Conservation (phyloP, 257 asterid species). For the Nicotiana tabacum region DNA sequence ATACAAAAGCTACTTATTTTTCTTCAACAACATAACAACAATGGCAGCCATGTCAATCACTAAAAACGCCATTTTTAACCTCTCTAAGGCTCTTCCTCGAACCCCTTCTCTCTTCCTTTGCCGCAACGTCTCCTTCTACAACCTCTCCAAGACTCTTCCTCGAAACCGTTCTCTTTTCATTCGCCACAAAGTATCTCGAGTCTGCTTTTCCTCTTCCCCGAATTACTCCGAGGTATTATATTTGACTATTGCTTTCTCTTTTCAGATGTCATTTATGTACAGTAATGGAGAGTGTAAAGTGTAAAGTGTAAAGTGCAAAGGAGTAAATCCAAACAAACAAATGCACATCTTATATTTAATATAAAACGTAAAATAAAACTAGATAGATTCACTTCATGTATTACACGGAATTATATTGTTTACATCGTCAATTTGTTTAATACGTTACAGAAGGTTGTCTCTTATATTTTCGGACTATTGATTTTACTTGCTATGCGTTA, state of each 20-base stretch:
- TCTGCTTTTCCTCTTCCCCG: slow-evolving; percentile 60
- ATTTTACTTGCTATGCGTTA: too few relatives aligned
- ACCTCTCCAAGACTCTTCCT: slow-evolving; percentile 36
- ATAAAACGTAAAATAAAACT: background rate
- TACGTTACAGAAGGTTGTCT: background rate
- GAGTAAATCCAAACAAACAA: background rate
- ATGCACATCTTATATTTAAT: background rate
- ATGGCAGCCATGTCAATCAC: slow-evolving; percentile 51
- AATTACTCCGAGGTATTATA: slow-evolving; percentile 38
- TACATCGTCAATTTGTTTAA: background rate
- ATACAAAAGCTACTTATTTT: background rate
- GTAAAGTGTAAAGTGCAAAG: background rate
- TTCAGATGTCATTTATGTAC: background rate
- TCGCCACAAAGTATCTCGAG: slow-evolving; percentile 41
- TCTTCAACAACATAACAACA: background rate
- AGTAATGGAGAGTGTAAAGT: background rate
- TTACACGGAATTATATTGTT: too few relatives aligned
- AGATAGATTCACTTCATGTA: background rate
- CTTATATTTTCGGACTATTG: background rate
- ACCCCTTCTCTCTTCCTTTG: slow-evolving; percentile 22
- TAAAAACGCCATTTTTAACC: slow-evolving; percentile 29
- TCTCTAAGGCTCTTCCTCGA: slow-evolving; percentile 40
- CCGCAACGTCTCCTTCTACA: slow-evolving; percentile 13
- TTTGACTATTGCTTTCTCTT: background rate
- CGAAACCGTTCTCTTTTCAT: slow-evolving; percentile 24